A percentile compares a stretch with the other conserved stretches of the same genome.
Conservation (phyloP, 495 filamentous ascomycete species). For the Penicillium pancosmium region DNA sequence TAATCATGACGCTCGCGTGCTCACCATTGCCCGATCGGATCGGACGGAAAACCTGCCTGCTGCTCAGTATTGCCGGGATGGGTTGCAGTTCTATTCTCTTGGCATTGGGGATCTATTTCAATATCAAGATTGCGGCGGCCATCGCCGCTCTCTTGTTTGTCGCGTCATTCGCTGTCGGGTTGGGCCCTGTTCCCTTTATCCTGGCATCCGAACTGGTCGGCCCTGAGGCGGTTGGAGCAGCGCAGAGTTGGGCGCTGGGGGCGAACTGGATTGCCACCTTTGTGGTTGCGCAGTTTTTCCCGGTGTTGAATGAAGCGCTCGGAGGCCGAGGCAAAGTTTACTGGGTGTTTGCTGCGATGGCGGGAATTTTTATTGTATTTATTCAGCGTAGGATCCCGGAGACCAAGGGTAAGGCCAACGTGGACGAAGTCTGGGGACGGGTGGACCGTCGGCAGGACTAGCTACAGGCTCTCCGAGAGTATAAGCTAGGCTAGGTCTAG, state of each 20-base stretch:
- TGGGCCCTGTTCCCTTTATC: conserved; percentile 94
- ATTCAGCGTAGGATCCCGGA: conserved; percentile 75
- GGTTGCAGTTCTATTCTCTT: conserved; percentile 72
- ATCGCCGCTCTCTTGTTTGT: conserved; percentile 84
- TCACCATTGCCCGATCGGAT: conserved; percentile 85
- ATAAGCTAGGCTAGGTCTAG: not conserved
- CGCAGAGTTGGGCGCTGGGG: conserved; percentile 80
- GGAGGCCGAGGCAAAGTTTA: conserved; percentile 81
- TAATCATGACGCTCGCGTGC: conserved; percentile 76
- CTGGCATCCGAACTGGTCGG: conserved; percentile 86
- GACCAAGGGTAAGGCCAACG: conserved; percentile 77
- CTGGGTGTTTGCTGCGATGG: conserved; percentile 80
- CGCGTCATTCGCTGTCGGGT: conserved; percentile 82
- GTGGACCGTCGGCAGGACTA: conserved; percentile 40
- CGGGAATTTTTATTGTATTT: conserved; percentile 64
- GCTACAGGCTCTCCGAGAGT: not conserved
- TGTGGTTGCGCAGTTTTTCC: conserved; percentile 90
- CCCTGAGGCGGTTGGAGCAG: conserved; percentile 83
- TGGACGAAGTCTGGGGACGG: conserved; percentile 88
- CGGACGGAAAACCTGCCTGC: conserved; percentile 80
- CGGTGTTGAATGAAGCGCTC: conserved; percentile 73
- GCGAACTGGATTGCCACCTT: conserved; percentile 93
- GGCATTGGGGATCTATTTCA: conserved; percentile 71
- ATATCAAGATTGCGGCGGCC: conserved; percentile 72
- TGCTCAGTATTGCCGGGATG: conserved; percentile 82